phyloP scores from a whole-genome alignment of 2,329 filamentous ascomycete genomes.

The Microsporum audouinii region DNA sequence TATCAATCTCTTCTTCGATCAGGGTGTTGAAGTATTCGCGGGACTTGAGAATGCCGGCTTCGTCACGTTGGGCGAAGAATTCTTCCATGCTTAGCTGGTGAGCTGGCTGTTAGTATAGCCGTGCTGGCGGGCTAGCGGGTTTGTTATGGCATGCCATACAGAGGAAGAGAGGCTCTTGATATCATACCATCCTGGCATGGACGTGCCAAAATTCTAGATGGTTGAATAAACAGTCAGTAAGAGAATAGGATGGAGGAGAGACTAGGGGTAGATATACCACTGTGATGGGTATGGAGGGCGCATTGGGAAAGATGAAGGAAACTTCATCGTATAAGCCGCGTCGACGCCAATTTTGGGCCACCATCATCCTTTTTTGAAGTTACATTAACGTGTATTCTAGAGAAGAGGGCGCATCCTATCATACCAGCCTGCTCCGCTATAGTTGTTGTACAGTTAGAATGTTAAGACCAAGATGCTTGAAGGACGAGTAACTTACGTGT shows the following conservation, averaged over 20 bases:
- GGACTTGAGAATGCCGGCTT: conserved; percentile 60
- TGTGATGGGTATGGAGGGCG: conserved; percentile 77
- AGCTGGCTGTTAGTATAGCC: not conserved
- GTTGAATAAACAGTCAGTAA: not conserved
- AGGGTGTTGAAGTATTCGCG: conserved; percentile 66
- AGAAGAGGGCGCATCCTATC: conserved; percentile 7
- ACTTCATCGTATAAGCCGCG: conserved; percentile 74
- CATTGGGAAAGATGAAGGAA: conserved; percentile 88
- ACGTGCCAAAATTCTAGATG: conserved; percentile 57
- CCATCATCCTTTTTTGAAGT: conserved; percentile 45
- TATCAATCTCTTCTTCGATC: conserved; percentile 67
- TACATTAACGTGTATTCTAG: not conserved
- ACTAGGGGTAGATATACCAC: conserved; percentile 40
- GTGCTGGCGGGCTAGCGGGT: not conserved
- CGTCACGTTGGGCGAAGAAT: conserved; percentile 37
- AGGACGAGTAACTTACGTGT: conserved; percentile 46
- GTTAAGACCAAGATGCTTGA: conserved; percentile 7
- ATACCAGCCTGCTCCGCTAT: conserved; percentile 41
- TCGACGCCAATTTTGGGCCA: conserved; percentile 78
- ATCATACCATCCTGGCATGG: conserved; percentile 60
- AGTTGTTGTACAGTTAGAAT: not conserved
- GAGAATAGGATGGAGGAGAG: not conserved
- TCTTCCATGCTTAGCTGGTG: conserved; percentile 33
- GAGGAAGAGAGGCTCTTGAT: conserved; percentile 36
- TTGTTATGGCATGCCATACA: conserved; percentile 20